phyloP scores from a whole-genome alignment of 768 basidiomycete genomes.

The Agaricus subrufescens region DNA sequence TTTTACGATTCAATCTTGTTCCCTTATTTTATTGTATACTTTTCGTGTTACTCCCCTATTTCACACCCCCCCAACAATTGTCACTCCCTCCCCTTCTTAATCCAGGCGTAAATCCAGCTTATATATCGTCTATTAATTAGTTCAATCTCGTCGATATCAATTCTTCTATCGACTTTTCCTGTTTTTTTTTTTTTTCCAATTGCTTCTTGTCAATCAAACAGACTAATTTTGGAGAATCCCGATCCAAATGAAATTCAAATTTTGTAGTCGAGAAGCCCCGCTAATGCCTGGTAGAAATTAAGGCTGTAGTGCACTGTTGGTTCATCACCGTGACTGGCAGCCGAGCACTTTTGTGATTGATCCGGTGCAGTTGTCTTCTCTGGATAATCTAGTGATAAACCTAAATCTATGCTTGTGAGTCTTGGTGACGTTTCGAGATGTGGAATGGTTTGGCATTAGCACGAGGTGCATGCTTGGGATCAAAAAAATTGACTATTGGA shows the following conservation, averaged over 20 bases:
- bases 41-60: background rate
- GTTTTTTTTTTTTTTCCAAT: background rate
- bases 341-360: too few species aligned
- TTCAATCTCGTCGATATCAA: background rate
- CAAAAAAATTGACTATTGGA: too few species aligned
- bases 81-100: background rate
- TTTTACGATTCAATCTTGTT: background rate
- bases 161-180: background rate
- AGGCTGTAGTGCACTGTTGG: too few species aligned
- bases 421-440: too few species aligned
- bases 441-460: too few species aligned
- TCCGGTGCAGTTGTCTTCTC: too few species aligned
- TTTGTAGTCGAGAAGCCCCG: too few species aligned
- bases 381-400: too few species aligned
- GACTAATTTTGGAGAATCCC: slow-evolving; percentile 2
- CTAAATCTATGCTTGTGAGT: too few species aligned
- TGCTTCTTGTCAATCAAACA: background rate
- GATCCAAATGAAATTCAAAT: background rate
- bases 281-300: too few species aligned
- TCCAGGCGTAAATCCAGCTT: background rate
- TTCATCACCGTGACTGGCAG: too few species aligned
- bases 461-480: too few species aligned
- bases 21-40: background rate
- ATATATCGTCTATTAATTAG: slow-evolving; percentile 7
- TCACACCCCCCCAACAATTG: background rate